These are phyloP conservation scores for Sporothrix mexicana DNA, from an alignment of 2,329 filamentous ascomycete species.

Conservation along the genomic window DNA sequence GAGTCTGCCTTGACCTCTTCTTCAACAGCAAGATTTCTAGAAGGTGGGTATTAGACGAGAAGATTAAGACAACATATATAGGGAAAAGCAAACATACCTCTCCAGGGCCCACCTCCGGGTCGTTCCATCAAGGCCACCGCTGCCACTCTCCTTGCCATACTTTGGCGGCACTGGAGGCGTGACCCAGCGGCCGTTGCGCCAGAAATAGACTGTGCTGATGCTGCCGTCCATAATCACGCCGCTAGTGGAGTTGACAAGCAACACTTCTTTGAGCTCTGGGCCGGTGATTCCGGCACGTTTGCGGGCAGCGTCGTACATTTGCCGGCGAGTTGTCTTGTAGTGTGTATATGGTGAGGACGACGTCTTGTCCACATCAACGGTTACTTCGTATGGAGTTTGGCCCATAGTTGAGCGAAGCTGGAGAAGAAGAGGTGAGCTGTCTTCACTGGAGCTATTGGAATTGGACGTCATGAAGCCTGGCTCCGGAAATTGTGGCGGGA, in stretches of 20 bases:
- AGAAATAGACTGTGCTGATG: constrained; percentile 82
- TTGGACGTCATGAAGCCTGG: constrained; percentile 45
- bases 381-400: constrained; percentile 49
- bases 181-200: constrained; percentile 73
- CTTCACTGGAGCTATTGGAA: neutral
- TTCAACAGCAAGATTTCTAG: constrained; percentile 67
- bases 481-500: constrained; percentile 60
- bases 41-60: neutral
- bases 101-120: constrained; percentile 83
- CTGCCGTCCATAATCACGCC: constrained; percentile 83
- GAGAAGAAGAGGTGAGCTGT: neutral
- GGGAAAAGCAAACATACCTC: constrained; percentile 52
- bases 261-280: constrained; percentile 68
- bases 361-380: constrained; percentile 53
- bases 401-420: constrained; percentile 39
- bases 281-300: constrained; percentile 63
- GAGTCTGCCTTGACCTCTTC: constrained; percentile 64
- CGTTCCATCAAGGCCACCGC: constrained; percentile 82
- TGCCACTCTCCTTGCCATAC: constrained; percentile 51
- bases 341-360: constrained; percentile 70
- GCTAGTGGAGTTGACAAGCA: constrained; percentile 68
- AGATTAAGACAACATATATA: neutral
- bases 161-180: constrained; percentile 69
- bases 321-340: constrained; percentile 81
- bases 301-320: constrained; percentile 74